Conservation (phyloP, 768 basidiomycete species). For the Chalciporus pseudorubinellus region DNA sequence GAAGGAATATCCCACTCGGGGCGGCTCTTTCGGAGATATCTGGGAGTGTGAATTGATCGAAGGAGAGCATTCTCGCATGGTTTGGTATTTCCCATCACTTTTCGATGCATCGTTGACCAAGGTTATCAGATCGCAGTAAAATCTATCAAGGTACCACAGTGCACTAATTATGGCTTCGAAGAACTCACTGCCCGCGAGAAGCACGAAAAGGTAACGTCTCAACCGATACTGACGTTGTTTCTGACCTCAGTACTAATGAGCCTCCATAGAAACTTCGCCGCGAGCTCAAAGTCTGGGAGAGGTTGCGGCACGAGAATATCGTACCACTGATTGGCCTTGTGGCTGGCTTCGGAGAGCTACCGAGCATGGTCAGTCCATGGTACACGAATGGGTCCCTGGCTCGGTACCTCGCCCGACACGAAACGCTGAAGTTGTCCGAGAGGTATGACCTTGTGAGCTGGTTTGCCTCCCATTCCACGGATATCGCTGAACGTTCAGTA, state of each 20-base stretch:
- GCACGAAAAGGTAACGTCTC: slow-evolving; percentile 15
- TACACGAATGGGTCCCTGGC: slow-evolving; percentile 24
- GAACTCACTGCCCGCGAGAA: slow-evolving; percentile 3
- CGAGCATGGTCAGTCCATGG: slow-evolving; percentile 37
- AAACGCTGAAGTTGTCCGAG: neutral
- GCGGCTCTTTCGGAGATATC: slow-evolving; percentile 21
- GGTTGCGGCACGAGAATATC: slow-evolving; percentile 23
- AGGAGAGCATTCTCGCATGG: slow-evolving; percentile 2
- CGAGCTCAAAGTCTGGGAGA: slow-evolving; percentile 23
- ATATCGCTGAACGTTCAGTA: neutral
- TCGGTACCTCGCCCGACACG: slow-evolving; percentile 15
- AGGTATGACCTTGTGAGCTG: slow-evolving; percentile 15
- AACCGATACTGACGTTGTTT: neutral
- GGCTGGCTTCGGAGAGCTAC: slow-evolving; percentile 28
- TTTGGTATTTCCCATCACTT: neutral
- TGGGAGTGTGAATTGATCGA: slow-evolving; percentile 23
- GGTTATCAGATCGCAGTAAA: slow-evolving; percentile 22
- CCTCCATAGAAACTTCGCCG: slow-evolving; percentile 26
- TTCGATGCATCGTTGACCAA: neutral
- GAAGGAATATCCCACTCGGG: neutral
- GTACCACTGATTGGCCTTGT: slow-evolving; percentile 31
- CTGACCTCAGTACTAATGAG: neutral
- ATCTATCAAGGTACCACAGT: slow-evolving; percentile 4
- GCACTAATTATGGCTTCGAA: neutral
- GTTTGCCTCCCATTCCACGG: neutral